phyloP scores from a whole-genome alignment of 164 flowering plant species.

The Taxillus chinensis region DNA sequence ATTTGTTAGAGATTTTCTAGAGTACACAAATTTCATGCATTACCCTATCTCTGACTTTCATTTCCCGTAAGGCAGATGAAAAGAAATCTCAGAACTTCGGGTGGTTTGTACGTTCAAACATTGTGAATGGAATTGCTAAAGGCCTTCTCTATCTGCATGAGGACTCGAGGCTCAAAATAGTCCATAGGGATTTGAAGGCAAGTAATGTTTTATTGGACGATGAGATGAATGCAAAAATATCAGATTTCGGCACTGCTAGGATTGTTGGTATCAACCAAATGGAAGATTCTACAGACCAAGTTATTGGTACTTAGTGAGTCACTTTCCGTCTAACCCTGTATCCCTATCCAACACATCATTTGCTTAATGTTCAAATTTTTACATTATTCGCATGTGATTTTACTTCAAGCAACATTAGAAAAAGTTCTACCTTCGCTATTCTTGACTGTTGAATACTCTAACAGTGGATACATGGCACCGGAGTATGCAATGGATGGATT shows the following conservation, averaged over 20 bases:
- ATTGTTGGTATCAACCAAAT: conserved; percentile 19
- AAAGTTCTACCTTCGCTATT: too few relatives aligned
- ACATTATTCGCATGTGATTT: not conserved
- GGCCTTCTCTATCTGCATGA: conserved; percentile 25
- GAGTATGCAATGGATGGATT: conserved; percentile 9
- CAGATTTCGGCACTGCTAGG: conserved; percentile 30
- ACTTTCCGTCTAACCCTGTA: not conserved
- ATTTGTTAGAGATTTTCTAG: not conserved
- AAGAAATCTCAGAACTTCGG: conserved; percentile 8
- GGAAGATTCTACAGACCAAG: conserved; percentile 15
- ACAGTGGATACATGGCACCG: conserved; percentile 15
- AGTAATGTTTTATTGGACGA: conserved; percentile 22
- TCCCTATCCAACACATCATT: not conserved
- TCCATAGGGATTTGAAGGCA: conserved; percentile 24
- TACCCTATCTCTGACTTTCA: not conserved
- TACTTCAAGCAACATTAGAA: not conserved
- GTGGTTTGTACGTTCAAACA: conserved; percentile 20
- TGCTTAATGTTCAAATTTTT: not conserved
- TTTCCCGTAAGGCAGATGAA: conserved; percentile 8
- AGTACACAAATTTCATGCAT: not conserved
- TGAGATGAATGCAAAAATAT: conserved; percentile 24
- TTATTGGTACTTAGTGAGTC: conserved; percentile 30
- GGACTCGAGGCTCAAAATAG: conserved; percentile 23
- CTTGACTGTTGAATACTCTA: not conserved
- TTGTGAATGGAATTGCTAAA: conserved; percentile 20